phyloP scores from a whole-genome alignment of 192 early-diverging fungal species.

The Coemansia biformis region DNA sequence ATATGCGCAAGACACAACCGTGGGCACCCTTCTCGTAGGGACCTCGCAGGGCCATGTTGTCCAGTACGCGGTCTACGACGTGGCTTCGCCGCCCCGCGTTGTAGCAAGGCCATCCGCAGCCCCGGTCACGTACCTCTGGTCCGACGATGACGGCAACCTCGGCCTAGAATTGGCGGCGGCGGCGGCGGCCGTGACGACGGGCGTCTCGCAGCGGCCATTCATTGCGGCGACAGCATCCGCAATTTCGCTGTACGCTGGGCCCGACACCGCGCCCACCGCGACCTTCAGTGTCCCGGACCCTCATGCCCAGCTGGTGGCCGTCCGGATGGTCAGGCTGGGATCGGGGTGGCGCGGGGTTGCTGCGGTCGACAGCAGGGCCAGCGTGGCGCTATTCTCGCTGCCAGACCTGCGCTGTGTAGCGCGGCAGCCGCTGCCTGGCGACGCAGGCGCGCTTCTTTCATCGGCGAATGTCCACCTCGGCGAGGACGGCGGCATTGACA shows the following conservation, averaged over 20 bases:
- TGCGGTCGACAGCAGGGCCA: conserved; percentile 12
- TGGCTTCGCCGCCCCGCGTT: not conserved
- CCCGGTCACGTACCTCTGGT: not conserved
- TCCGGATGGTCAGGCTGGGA: conserved; percentile 4
- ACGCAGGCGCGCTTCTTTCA: not conserved
- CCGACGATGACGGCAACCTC: too few relatives aligned
- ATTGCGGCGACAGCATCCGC: conserved; percentile 2
- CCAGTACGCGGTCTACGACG: conserved; percentile 8
- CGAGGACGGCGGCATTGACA: conserved; percentile 10
- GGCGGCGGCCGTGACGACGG: not conserved
- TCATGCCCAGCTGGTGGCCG: conserved; percentile 7
- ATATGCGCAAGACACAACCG: not conserved
- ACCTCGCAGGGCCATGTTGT: conserved; percentile 27
- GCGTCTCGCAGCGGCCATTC: not conserved
- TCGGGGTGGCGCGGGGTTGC: conserved; percentile 26
- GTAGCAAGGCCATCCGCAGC: conserved; percentile 1
- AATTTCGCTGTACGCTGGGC: not conserved
- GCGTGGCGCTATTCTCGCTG: conserved; percentile 13
- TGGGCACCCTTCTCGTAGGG: conserved; percentile 7
- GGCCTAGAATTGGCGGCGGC: too few relatives aligned
- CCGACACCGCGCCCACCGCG: conserved; percentile 3
- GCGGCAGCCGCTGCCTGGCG: not conserved
- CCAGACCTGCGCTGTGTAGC: conserved; percentile 4
- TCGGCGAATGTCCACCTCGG: conserved; percentile 9
- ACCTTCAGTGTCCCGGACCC: not conserved